Conservation (phyloP, 352 stramenopile species). For the Phytophthora hybrid region DNA sequence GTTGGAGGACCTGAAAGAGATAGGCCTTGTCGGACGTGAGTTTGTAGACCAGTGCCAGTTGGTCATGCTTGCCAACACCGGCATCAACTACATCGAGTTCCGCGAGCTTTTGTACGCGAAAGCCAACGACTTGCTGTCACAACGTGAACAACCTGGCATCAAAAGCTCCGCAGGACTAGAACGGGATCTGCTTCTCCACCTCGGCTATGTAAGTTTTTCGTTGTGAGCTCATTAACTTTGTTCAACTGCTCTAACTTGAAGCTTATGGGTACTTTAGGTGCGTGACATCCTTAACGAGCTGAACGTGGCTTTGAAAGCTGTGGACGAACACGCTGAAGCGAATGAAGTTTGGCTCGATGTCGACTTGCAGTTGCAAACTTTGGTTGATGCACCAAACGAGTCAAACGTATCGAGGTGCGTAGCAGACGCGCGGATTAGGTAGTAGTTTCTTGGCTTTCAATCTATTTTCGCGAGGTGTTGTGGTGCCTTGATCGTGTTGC, state of each 20-base stretch:
- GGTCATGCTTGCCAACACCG: conserved; percentile 81
- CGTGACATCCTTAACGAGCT: conserved; percentile 44
- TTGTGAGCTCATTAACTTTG: not conserved
- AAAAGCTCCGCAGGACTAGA: not conserved
- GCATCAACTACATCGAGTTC: conserved; percentile 83
- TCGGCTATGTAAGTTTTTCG: conserved; percentile 37
- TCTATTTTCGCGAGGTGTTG: conserved; percentile 31
- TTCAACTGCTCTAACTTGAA: not conserved
- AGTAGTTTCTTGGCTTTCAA: conserved; percentile 21
- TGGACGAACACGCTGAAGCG: conserved; percentile 22
- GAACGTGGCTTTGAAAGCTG: conserved; percentile 30
- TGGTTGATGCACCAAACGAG: not conserved
- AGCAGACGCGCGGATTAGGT: not conserved
- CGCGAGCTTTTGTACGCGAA: conserved; percentile 63
- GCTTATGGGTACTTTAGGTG: conserved; percentile 25
- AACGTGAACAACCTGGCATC: not conserved
- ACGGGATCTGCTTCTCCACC: conserved; percentile 32
- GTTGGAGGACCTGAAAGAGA: conserved; percentile 67
- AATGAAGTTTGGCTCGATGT: conserved; percentile 34
- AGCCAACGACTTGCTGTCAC: conserved; percentile 41
- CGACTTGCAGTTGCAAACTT: conserved; percentile 34
- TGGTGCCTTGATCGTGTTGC: conserved; percentile 1
- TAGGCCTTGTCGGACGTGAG: conserved; percentile 59
- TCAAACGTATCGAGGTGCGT: not conserved
- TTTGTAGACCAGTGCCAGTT: conserved; percentile 78